These are phyloP conservation scores for Aspergillus proliferans DNA, from an alignment of 2,329 filamentous ascomycete genomes.

Conservation along the genomic window DNA sequence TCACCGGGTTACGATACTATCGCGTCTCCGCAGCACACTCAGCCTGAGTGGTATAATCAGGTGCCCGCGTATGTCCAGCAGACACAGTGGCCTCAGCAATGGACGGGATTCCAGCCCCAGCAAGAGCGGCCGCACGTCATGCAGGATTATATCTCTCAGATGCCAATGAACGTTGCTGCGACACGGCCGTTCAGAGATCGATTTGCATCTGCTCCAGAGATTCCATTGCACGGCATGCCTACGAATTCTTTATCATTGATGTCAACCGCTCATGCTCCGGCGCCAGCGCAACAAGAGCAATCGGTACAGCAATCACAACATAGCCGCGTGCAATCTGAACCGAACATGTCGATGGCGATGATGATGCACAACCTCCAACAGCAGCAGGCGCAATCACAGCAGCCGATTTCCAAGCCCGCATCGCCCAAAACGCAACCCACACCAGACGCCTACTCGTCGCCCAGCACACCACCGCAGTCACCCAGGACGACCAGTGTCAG, in stretches of 20 bases:
- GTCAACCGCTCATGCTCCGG: constrained; percentile 7
- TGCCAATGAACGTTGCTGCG: constrained; percentile 7
- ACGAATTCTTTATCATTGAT: constrained; percentile 11
- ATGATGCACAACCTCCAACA: constrained; percentile 1
- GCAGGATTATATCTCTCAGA: constrained; percentile 13
- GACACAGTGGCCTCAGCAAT: constrained; percentile 11
- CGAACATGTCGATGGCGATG: constrained; percentile 1
- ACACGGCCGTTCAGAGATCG: constrained; percentile 24
- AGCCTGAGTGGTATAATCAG: constrained; percentile 19
- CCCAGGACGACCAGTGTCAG: constrained; percentile 15
- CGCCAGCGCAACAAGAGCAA: constrained; percentile 17
- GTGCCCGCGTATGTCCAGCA: constrained; percentile 23
- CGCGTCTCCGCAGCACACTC: constrained; percentile 6
- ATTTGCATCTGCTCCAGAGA: constrained; percentile 28
- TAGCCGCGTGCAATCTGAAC: constrained; percentile 15
- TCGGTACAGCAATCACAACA: constrained; percentile 12
- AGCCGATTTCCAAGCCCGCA: constrained; percentile 15
- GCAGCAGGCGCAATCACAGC: constrained; percentile 12
- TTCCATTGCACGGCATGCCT: constrained; percentile 16
- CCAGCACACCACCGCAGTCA: constrained; percentile 22
- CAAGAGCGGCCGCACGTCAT: constrained; percentile 23
- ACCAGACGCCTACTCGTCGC: constrained; percentile 28
- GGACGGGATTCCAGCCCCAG: constrained; percentile 20
- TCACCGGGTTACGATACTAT: constrained; percentile 12
- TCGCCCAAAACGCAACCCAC: constrained; percentile 25